phyloP scores from a whole-genome alignment of 768 basidiomycete genomes.

The Boletus reticulatus region DNA sequence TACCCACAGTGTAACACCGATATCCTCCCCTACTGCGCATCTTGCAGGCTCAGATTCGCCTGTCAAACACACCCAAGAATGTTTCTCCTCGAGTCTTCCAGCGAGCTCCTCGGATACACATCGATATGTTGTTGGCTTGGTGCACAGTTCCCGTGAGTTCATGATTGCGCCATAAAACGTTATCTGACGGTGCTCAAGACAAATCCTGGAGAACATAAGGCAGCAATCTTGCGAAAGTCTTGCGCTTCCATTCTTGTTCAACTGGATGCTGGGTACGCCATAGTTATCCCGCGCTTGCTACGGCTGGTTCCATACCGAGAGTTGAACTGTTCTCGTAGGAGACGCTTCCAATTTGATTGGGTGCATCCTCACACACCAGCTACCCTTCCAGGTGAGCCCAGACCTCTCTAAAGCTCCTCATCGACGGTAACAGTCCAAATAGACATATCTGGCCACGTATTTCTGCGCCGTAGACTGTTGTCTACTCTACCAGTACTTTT shows the following conservation, averaged over 20 bases:
- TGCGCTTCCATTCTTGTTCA: constrained; percentile 88
- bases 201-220: constrained; percentile 76
- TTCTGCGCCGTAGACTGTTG: constrained; percentile 82
- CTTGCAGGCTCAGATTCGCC: neutral
- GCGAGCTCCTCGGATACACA: constrained; percentile 64
- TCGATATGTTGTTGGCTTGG: constrained; percentile 82
- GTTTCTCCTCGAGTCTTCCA: constrained; percentile 35
- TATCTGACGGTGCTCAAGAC: constrained; percentile 44
- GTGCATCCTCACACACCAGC: constrained; percentile 86
- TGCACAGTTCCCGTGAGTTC: constrained; percentile 83
- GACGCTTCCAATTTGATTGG: constrained; percentile 93
- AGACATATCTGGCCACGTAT: constrained; percentile 92
- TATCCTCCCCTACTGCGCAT: neutral
- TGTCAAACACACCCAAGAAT: constrained; percentile 3
- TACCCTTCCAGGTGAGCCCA: constrained; percentile 84
- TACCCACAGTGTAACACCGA: constrained; percentile 6
- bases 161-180: constrained; percentile 7
- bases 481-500: constrained; percentile 77
- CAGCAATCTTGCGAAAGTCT: constrained; percentile 85
- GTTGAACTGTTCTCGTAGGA: constrained; percentile 44
- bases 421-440: constrained; percentile 5
- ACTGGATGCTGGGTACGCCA: constrained; percentile 83
- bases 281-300: constrained; percentile 5
- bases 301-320: neutral
- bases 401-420: neutral